A percentile compares a stretch with the other conserved stretches of the same genome.
Evolutionary conservation across 1,139 yeast genomes (phyloP).

Genomic region (Pichia sp.): DNA sequence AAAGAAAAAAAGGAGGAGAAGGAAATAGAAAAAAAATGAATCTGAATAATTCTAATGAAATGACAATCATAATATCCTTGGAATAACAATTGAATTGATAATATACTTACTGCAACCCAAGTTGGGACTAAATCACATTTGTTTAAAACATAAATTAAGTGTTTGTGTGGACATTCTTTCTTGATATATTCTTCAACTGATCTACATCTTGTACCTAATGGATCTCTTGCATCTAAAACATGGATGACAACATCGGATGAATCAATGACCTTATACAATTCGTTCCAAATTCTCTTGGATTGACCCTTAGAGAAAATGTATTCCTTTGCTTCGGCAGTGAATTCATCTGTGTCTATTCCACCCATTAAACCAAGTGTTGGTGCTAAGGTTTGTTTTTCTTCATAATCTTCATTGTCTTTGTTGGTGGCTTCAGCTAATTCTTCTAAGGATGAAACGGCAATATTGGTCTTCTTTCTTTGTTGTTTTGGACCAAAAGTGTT

Average conservation of each 20-base stretch:
- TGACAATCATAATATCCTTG: not conserved
- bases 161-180: conserved; percentile 96
- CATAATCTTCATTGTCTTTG: conserved; percentile 56
- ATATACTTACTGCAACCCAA: conserved; percentile 96
- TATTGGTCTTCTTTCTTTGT: conserved; percentile 88
- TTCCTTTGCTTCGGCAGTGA: conserved; percentile 89
- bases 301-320: conserved; percentile 97
- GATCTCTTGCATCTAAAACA: conserved; percentile 97
- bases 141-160: conserved; percentile 89
- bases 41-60: not conserved
- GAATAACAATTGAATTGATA: not conserved
- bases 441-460: conserved; percentile 69
- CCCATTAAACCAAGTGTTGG: conserved; percentile 83
- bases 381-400: conserved; percentile 73
- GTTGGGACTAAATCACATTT: conserved; percentile 99
- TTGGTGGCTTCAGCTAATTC: conserved; percentile 70
- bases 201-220: conserved; percentile 91
- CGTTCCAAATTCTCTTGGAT: conserved; percentile 98
- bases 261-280: conserved; percentile 92
- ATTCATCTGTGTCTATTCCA: conserved; percentile 63
- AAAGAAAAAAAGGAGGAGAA: conserved; percentile 5
- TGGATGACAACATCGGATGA: conserved; percentile 97
- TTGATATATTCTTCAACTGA: conserved; percentile 90
- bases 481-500: conserved; percentile 93
- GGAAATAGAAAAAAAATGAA: conserved; percentile 6